Base-by-base conservation (phyloP, 495 filamentous ascomycete species). In the Talaromyces trachyspermus region DNA sequence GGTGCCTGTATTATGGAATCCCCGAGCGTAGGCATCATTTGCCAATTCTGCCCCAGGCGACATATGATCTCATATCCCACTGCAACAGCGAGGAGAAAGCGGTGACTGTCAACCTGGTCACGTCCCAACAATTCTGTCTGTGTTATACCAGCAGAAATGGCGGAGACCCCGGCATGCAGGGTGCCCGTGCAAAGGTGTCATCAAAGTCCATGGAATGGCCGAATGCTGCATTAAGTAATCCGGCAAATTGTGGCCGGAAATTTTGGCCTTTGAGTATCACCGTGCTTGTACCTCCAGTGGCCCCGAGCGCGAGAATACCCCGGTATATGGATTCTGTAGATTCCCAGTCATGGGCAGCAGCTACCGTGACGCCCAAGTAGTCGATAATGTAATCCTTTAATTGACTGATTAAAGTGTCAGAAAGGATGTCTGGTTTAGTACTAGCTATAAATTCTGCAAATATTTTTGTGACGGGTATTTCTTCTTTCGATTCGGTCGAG, bases 1-100 rank as follows among this genome's bases (percentile, higher is more conserved):
- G 33, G 33, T 36, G 33, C 33, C 33, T 36, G 33, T 36, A 36
- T 36, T 36, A 36, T 36, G 33, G 33, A 36, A 36, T 36, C 33
- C 33, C 33, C 33, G 33, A 4, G 33, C n/a, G n/a, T 36, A 36
- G 12, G 33, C 33, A 36, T 36, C 33, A 36, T 36, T 36, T 14
- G 6, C 33, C 33, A 36, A 14, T 14, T 36, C 33, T 36, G 11
- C 17, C n/a, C 33, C 33, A 36, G 33, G 33, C 33, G 33, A 36
- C 33, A 36, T 36, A 36, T 36, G 33, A 36, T 14, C 33, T 36
- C 33, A 36, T 36, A 36, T 14, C 33, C 33, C n/a, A 36, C 33
- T 36, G 33, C 33, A 36, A 36, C 33, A 36, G 33, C 33, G n/a
- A 36, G 33, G n/a, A 36, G 33, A 6, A 36, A 36, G 5, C 17